A percentile compares a stretch with the other conserved stretches of the same genome.
These are phyloP conservation scores for Cystobasidium onofrii DNA, from an alignment of 768 basidiomycete genomes.

Conservation along the genomic window DNA sequence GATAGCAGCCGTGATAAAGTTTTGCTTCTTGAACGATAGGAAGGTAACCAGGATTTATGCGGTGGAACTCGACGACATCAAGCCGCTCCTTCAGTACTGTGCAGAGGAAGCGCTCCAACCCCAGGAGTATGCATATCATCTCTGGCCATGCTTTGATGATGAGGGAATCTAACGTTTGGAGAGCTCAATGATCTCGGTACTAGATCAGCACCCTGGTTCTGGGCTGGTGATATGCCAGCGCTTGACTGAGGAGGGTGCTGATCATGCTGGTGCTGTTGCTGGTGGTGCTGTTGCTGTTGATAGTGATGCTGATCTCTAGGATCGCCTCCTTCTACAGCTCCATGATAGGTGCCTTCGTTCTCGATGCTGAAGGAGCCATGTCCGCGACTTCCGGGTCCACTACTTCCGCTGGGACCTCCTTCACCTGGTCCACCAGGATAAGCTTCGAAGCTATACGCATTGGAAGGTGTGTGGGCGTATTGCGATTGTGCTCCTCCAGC, in stretches of 20 bases:
- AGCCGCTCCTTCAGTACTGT: not conserved
- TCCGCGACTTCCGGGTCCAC: not conserved
- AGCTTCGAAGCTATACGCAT: slow-evolving; percentile 15
- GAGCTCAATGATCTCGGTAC: not conserved
- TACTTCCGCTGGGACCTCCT: not conserved
- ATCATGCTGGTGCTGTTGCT: not conserved
- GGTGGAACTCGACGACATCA: too few species aligned
- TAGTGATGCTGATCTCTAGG: not conserved
- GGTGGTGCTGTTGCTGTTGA: not conserved
- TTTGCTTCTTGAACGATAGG: not conserved
- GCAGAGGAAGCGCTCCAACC: not conserved
- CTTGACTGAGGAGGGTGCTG: not conserved
- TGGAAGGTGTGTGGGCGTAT: not conserved
- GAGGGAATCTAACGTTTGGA: not conserved
- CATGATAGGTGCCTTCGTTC: not conserved
- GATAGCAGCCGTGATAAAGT: too few species aligned
- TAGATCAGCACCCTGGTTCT: not conserved
- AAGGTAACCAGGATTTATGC: too few species aligned
- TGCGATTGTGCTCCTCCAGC: not conserved
- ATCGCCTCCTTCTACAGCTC: not conserved
- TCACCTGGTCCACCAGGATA: not conserved
- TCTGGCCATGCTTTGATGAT: not conserved
- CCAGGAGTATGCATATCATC: not conserved
- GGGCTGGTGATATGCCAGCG: not conserved
- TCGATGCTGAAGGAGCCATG: not conserved